Percentiles rank a stretch among this genome's conserved stretches.
Evolutionary conservation across 2,329 filamentous ascomycete species (phyloP).

Genomic region (Claviceps fusiformis): DNA sequence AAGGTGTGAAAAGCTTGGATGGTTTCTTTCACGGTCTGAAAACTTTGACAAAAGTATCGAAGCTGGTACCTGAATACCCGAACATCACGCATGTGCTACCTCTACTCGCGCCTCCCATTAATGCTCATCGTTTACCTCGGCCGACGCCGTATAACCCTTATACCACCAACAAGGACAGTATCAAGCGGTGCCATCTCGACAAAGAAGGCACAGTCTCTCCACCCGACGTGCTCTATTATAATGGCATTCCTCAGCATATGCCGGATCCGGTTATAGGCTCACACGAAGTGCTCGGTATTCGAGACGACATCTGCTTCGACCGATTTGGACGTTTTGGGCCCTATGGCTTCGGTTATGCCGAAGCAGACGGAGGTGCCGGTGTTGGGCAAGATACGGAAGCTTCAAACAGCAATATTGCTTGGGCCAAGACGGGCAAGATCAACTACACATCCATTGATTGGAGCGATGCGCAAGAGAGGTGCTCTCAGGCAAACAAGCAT

Average conservation of each 20-base stretch:
- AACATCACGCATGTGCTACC: constrained; percentile 20
- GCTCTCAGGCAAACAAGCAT: constrained; percentile 45
- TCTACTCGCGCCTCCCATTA: constrained; percentile 21
- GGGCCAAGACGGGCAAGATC: constrained; percentile 40
- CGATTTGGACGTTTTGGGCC: constrained; percentile 72
- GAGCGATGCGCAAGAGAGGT: constrained; percentile 38
- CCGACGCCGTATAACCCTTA: constrained; percentile 54
- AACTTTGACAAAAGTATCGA: constrained; percentile 46
- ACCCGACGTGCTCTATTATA: constrained; percentile 54
- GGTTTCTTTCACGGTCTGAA: constrained; percentile 70
- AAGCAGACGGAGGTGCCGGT: constrained; percentile 54
- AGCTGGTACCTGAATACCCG: constrained; percentile 66
- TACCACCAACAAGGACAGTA: constrained; percentile 37
- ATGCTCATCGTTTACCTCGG: constrained; percentile 23
- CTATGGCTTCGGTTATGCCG: constrained; percentile 74
- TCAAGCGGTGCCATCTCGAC: constrained; percentile 52
- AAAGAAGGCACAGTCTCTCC: constrained; percentile 39
- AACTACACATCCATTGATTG: constrained; percentile 43
- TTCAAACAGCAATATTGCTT: constrained; percentile 50
- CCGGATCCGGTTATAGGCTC: constrained; percentile 68
- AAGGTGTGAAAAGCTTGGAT: constrained; percentile 47
- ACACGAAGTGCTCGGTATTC: constrained; percentile 57
- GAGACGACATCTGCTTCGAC: constrained; percentile 75
- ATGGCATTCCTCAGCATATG: constrained; percentile 60
- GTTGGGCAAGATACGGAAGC: constrained; percentile 61